Conservation (phyloP, 345 rosid genomes). For the Passiflora organensis region DNA sequence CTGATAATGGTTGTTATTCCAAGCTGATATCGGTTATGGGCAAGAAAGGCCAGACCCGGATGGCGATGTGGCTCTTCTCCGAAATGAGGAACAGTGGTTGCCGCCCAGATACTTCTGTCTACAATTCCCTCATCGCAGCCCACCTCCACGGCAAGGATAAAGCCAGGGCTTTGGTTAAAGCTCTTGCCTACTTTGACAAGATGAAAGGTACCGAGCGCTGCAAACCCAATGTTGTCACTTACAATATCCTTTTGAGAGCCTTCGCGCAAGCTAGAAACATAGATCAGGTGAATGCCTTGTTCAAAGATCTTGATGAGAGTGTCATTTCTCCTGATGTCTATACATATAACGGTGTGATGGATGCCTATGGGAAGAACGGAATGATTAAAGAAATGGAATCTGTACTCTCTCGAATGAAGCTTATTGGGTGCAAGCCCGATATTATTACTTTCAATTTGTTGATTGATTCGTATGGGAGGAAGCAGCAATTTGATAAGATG, state of each 20-base stretch:
- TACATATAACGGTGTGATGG: slow-evolving; percentile 89
- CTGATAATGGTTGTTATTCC: slow-evolving; percentile 83
- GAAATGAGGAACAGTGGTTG: slow-evolving; percentile 97
- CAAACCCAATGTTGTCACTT: slow-evolving; percentile 80
- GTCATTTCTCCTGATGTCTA: slow-evolving; percentile 63
- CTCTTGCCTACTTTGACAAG: slow-evolving; percentile 64
- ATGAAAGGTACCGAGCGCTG: slow-evolving; percentile 79
- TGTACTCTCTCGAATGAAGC: slow-evolving; percentile 73
- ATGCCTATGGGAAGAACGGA: slow-evolving; percentile 87
- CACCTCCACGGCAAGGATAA: slow-evolving; percentile 83
- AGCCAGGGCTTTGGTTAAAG: slow-evolving; percentile 75
- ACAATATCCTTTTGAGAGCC: slow-evolving; percentile 84
- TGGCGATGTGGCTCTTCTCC: slow-evolving; percentile 98
- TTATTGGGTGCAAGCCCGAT: slow-evolving; percentile 68
- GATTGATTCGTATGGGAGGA: slow-evolving; percentile 80
- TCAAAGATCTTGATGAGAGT: slow-evolving; percentile 65
- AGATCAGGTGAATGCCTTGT: slow-evolving; percentile 61
- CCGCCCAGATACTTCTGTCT: slow-evolving; percentile 84
- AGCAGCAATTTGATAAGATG: slow-evolving; percentile 89
- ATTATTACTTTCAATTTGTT: slow-evolving; percentile 71
- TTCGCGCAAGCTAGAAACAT: slow-evolving; percentile 76
- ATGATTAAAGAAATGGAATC: slow-evolving; percentile 91
- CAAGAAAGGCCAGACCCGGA: slow-evolving; percentile 75
- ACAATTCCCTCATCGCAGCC: slow-evolving; percentile 79
- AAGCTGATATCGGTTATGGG: slow-evolving; percentile 83